Evolutionary conservation across 1,284 basidiomycete genomes (phyloP), one percentile per base, ranked within the genome.

Genomic region (Termitomyces sp.): DNA sequence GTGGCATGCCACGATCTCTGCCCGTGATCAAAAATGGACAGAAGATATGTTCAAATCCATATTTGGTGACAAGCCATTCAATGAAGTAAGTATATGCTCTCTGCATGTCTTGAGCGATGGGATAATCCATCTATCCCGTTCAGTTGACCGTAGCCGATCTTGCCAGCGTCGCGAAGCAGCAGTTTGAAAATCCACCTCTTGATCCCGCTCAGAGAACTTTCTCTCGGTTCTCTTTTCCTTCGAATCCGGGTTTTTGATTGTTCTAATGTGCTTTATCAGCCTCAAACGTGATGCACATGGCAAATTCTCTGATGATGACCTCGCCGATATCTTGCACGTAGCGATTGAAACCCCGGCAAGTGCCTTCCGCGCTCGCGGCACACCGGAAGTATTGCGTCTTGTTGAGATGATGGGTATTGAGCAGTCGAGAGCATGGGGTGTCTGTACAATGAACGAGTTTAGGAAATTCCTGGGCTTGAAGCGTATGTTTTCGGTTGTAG

Each of bases 401-500:
- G 67, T 78, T 38, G 78, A 80, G 55, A 71, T 78, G 16, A 62
- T 79, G 56, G 72, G 73, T 5, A 75, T 79, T 40, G 63, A 72
- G 48, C 73, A 76, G 57, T 70, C 74, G 2, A 65, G 78, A 16
- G 56, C 61, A 62, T 69, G 66, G 66, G 66, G 67, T 26, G 61
- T 67, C 14, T 69, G 68, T 52, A 67, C 68, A 6, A 72, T 85
- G 72, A 84, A 85, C 61, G 83, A 85, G 66, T 83, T 83, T 65
- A 69, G 80, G 41, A 60, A 68, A 57, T 77, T 72, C 59, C 54
- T 79, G 46, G 72, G 73, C 1, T 60, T 79, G 21, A 76, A 72
- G 57, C 60, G 73, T 75, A 53, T 19, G 53, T 66, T 26, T 33
- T 24, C 16, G 41, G 16, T 16, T 30, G 28, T 7, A 5, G 3